Evolutionary conservation across 2,329 filamentous ascomycete genomes (phyloP), one percentile per base, ranked within the genome.

Genomic region (Xylaria multiplex): DNA sequence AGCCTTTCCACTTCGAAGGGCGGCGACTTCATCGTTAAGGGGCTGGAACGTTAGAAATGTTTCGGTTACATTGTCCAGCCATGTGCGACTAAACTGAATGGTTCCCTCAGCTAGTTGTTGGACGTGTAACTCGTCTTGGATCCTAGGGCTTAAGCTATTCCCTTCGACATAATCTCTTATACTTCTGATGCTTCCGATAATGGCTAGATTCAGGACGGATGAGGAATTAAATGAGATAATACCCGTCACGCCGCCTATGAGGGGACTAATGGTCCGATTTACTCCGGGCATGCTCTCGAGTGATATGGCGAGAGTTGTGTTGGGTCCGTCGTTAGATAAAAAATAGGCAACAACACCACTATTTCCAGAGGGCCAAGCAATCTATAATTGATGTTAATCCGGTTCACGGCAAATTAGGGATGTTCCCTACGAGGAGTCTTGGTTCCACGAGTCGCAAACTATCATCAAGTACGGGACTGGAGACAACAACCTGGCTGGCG

Each of bases 341-440:
- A 90, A 90, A 70, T 84, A 88, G 0, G 83, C 79, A 4, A 83
- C 83, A 30, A 85, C 79, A 0, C 88, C 88, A 59, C 87, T 90
- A 70, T 90, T 88, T 1, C 88, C 88, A 8, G 87, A 86, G 7
- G 89, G 88, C 88, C 88, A 91, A 8, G 88, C 88, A 67, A 75
- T 62, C 65, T 62, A 45, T 24, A 62, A 16, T 53, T 6, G n/a
- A 19, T 6, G 32, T 67, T 45, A 57, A 54, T 56, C 14, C 24
- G 9, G 32, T 40, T 42, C 30, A 62, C 19, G 8, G 49, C 5
- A 42, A 49, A 54, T 8, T 30, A 5, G 45, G 37, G 40, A 13
- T 48, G 14, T 42, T 24, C 45, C 58, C 35, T 59, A 65, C 76
- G 11, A 89, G 79, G 24, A 91, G 75, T n/a, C 88, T 81, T 8